These are phyloP conservation scores for Wickerhamomyces sydowiorum DNA, from an alignment of 805 yeast genomes.

Conservation along the genomic window DNA sequence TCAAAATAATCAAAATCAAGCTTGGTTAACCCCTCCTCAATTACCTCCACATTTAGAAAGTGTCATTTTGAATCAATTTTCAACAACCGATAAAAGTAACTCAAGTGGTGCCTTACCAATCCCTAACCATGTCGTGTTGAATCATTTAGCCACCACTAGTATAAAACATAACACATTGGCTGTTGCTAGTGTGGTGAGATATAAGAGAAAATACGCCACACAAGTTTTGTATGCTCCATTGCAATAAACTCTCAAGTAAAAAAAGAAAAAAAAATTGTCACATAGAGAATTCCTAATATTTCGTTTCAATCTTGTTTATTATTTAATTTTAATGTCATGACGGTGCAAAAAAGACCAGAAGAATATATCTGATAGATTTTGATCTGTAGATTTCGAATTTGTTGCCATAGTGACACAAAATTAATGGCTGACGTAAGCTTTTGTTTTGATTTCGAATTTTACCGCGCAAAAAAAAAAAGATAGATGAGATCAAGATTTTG, in stretches of 20 bases:
- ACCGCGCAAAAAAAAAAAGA: background rate
- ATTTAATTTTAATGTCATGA: background rate
- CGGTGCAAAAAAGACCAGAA: background rate
- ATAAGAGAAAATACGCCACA: slow-evolving; percentile 83
- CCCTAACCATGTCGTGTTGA: slow-evolving; percentile 91
- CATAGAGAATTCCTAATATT: too few relatives aligned
- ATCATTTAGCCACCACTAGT: slow-evolving; percentile 93
- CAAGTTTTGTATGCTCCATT: slow-evolving; percentile 89
- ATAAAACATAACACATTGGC: slow-evolving; percentile 92
- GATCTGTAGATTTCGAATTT: too few relatives aligned
- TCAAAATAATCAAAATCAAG: slow-evolving; percentile 50
- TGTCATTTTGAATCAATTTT: slow-evolving; percentile 78
- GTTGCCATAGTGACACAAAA: background rate
- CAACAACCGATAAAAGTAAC: slow-evolving; percentile 60
- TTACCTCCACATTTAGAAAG: slow-evolving; percentile 95
- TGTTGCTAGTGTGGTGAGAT: slow-evolving; percentile 86
- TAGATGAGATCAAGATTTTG: background rate
- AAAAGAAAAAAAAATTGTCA: background rate
- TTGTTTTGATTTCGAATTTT: background rate
- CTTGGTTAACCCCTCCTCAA: slow-evolving; percentile 84
- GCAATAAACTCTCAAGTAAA: slow-evolving; percentile 26
- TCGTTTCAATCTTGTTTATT: background rate
- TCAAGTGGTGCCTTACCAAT: slow-evolving; percentile 86
- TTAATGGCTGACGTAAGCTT: background rate
- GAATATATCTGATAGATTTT: too few relatives aligned